These are phyloP conservation scores for Fusarium brachygibbosum DNA, from an alignment of 2,329 filamentous ascomycete genomes.

Conservation along the genomic window DNA sequence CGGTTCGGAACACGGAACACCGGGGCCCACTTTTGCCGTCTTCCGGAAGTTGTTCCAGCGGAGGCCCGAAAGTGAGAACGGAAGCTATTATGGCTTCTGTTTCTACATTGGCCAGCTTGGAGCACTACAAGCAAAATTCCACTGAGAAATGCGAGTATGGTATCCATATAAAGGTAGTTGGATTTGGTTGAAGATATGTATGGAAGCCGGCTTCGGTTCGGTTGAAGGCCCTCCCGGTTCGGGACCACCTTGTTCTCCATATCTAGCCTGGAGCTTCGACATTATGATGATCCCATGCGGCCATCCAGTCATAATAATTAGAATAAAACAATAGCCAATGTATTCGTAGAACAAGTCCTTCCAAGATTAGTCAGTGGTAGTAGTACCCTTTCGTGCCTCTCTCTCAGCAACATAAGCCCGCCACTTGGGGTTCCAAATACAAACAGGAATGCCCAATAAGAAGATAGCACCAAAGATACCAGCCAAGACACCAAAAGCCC, in stretches of 20 bases:
- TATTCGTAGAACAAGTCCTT: not conserved
- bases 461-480: constrained; percentile 34
- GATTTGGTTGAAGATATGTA: too few species aligned
- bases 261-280: too few species aligned
- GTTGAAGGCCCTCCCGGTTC: not conserved
- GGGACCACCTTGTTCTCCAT: not conserved
- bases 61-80: not conserved
- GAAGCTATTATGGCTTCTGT: not conserved
- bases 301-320: too few species aligned
- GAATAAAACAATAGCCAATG: not conserved
- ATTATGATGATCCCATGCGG: too few species aligned
- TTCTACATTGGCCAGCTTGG: not conserved
- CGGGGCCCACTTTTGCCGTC: not conserved
- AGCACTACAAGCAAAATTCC: not conserved
- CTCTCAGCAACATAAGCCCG: constrained; percentile 22
- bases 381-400: constrained; percentile 12
- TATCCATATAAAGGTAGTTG: not conserved
- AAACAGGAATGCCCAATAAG: constrained; percentile 33
- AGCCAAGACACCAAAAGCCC: constrained; percentile 17
- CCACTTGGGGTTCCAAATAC: constrained; percentile 33
- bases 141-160: not conserved
- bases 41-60: not conserved
- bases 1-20: not conserved
- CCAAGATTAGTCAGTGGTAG: not conserved
- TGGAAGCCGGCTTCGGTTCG: not conserved